Percentiles rank a stretch among this genome's conserved stretches.
phyloP scores from a whole-genome alignment of 257 asterid species.

The Osmanthus fragrans region DNA sequence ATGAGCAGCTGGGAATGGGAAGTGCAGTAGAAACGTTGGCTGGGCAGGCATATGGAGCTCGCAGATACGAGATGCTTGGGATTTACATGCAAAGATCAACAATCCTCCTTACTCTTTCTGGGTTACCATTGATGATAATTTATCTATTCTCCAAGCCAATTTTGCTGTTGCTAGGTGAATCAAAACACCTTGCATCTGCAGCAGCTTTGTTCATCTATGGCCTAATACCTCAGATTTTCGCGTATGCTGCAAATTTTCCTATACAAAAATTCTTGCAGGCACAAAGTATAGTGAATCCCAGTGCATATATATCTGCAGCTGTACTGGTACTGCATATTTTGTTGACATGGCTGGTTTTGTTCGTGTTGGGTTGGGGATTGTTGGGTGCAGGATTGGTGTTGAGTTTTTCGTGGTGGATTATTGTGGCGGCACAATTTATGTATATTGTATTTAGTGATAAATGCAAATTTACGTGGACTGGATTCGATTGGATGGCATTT shows the following conservation, averaged over 20 bases:
- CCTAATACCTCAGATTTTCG: not conserved
- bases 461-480: not conserved
- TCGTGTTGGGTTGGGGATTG: not conserved
- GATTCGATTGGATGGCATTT: not conserved
- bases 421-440: not conserved
- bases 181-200: not conserved
- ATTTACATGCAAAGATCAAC: not conserved
- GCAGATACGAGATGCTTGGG: not conserved
- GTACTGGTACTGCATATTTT: not conserved
- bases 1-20: not conserved
- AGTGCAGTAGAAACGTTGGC: not conserved
- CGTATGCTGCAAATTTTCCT: not conserved
- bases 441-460: not conserved
- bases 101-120: not conserved
- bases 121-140: not conserved
- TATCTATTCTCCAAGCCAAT: not conserved
- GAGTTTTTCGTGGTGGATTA: not conserved
- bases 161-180: not conserved
- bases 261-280: not conserved
- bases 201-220: not conserved
- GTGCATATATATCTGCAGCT: not conserved
- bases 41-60: not conserved
- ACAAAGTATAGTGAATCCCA: not conserved
- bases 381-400: not conserved
- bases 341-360: not conserved